Evolutionary conservation across 179 eudicot species (phyloP), one percentile per base, ranked within the genome.

Genomic region (Corrigiola litoralis): DNA sequence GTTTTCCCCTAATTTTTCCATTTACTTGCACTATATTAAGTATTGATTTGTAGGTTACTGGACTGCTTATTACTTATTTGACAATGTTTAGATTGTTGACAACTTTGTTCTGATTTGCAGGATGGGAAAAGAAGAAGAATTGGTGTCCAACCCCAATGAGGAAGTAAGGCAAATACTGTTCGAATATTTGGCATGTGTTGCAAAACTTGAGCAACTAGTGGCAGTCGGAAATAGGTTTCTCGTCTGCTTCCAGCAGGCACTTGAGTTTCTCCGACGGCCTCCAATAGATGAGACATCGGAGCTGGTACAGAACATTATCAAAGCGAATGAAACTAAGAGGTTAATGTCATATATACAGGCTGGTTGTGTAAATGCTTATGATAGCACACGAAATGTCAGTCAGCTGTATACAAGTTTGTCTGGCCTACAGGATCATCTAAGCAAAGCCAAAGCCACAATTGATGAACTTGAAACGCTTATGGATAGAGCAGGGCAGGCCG

Each of bases 191-290:
- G 62, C 61, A 48, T 71, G 82, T 77, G 76, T 85, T 10, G 59
- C 81, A 9, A 74, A 82, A 62, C 72, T 85, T 62, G 95, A 87
- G 41, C 87, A 87, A 59, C 66, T 85, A 47, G 79, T 61, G 34
- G 58, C 65, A 38, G 51, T 50, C 2, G 87, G 89, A 37, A 67
- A 54, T 52, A 79, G 54, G 24, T 72, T 73, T 5, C 83, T 87
- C n/a, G 51, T 59, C n/a, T 73, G 79, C 31, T 87, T 84, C 61
- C 84, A 78, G 24, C 83, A 75, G 66, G 82, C 80, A 24, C 77
- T 87, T 13, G 84, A 70, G 34, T 81, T 70, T 69, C 77, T 85
- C 40, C 48, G 80, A 6, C 75, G 69, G 42, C 81, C 82, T 63
- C 57, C 83, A 4, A 75, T 83, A 20, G 40, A 68, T 9, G 73